Evolutionary conservation across 2,329 filamentous ascomycete species (phyloP).

Genomic region (Fusarium duplospermum): DNA sequence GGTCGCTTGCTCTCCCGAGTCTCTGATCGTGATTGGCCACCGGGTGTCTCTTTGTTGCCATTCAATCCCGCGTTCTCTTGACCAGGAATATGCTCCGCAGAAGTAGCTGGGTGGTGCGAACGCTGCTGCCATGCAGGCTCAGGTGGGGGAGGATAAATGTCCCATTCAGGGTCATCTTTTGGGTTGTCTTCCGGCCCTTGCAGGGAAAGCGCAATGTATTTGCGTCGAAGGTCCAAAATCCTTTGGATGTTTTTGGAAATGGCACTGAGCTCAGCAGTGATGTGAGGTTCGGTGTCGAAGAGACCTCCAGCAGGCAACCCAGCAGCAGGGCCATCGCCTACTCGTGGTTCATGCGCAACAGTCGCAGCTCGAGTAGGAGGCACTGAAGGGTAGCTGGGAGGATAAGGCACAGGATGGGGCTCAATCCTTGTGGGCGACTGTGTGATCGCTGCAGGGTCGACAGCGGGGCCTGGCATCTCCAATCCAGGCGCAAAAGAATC

Average conservation of each 20-base stretch:
- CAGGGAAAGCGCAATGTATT: constrained; percentile 87
- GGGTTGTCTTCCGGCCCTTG: constrained; percentile 89
- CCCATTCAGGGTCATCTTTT: constrained; percentile 84
- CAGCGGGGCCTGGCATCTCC: constrained; percentile 48
- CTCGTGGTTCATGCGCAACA: constrained; percentile 19
- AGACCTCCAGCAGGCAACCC: constrained; percentile 59
- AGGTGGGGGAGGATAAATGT: constrained; percentile 90
- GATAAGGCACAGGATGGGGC: constrained; percentile 15
- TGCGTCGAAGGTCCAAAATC: constrained; percentile 87
- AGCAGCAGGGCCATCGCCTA: constrained; percentile 32
- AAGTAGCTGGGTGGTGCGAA: constrained; percentile 28
- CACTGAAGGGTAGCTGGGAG: constrained; percentile 12
- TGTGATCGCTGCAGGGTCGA: constrained; percentile 22
- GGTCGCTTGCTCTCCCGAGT: constrained; percentile 55
- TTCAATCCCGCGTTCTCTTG: constrained; percentile 33
- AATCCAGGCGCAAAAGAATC: constrained; percentile 47
- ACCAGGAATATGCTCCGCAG: constrained; percentile 30
- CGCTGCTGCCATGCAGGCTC: constrained; percentile 81
- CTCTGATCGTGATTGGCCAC: constrained; percentile 32
- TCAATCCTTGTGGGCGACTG: constrained; percentile 26
- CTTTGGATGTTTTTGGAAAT: constrained; percentile 94
- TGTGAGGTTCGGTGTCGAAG: constrained; percentile 78
- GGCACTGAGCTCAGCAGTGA: constrained; percentile 83
- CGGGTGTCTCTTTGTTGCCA: constrained; percentile 15
- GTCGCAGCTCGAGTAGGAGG: constrained; percentile 12